Base-by-base conservation (phyloP, 2,329 filamentous ascomycete species). In the Colletotrichum sp. region DNA sequence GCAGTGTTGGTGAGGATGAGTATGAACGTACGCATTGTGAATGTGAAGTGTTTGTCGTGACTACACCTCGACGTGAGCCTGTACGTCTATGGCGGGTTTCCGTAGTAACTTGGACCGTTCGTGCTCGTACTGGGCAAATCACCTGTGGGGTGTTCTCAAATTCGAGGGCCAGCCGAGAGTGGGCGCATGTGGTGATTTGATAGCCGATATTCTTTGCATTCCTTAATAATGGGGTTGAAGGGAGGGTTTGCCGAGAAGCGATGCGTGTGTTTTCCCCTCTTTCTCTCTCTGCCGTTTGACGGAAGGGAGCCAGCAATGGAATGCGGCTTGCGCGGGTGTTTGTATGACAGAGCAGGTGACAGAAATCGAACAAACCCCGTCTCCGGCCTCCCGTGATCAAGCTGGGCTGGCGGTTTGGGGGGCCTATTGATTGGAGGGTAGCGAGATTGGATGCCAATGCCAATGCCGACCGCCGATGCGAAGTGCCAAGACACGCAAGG, bases 381-480 rank as follows among this genome's bases (percentile, higher is more conserved):
- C 39, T 52, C 64, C 64, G 64, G 28, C 34, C 64, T 44, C 64
- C 66, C n/a, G 49, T 68, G 49, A 68, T 68, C 66, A 68, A 59
- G 52, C 44, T 66, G 52, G 34, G 26, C 64, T 34, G 32, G 32
- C 49, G 57, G n/a, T 39, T 26, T 36, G 36, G 34, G n/a, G 30
- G 30, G 32, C 28, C n/a, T 32, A 32, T 24, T 34, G 60, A 64
- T 36, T 64, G 30, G 60, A 64, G 10, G 30, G 60, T 28, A 62
- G 34, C 30, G 59, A 32, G 68, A 66, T 75, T 65, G 68, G 69
- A 75, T 68, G 69, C 72, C 72, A 75, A 72, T 72, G 69, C 30
- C 32, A 62, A 49, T 57, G 63, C 71, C 64, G 62, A 13, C 55
- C 30, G 67, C 32, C 67, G 67, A 69, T 62, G 67, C 55, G 67